Evolutionary conservation across 768 basidiomycete genomes (phyloP).

Genomic region (Phlegmacium glaucopus): DNA sequence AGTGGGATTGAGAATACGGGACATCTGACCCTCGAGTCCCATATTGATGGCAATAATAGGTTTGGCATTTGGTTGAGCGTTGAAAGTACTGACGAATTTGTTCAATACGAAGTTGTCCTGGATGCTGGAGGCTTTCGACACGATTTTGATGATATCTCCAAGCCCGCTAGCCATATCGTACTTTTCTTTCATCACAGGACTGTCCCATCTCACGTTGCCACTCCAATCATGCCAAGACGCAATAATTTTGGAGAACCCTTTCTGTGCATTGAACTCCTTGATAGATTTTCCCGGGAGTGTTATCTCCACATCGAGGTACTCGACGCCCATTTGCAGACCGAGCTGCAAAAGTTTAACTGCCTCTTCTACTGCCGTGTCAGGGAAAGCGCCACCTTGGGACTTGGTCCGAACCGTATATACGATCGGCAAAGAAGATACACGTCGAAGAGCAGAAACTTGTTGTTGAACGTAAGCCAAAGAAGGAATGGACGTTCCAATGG

Average conservation of each 20-base stretch:
- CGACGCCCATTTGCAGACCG: conserved; percentile 79
- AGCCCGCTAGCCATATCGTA: conserved; percentile 60
- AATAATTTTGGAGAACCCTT: conserved; percentile 76
- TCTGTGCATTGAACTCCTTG: conserved; percentile 52
- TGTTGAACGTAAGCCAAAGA: conserved; percentile 68
- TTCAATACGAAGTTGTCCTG: conserved; percentile 80
- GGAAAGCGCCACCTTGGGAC: conserved; percentile 90
- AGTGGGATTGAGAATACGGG: conserved; percentile 79
- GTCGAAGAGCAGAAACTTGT: conserved; percentile 78
- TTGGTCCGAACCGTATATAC: conserved; percentile 89
- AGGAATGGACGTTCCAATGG: conserved; percentile 56
- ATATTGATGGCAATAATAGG: conserved; percentile 96
- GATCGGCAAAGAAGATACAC: conserved; percentile 76
- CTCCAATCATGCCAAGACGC: conserved; percentile 97
- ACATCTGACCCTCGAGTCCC: conserved; percentile 85
- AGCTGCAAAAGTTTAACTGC: conserved; percentile 74
- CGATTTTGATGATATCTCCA: conserved; percentile 92
- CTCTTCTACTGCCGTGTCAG: conserved; percentile 68
- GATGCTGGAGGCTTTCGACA: conserved; percentile 74
- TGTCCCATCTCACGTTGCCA: conserved; percentile 80
- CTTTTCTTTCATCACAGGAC: conserved; percentile 60
- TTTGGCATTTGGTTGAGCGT: conserved; percentile 48
- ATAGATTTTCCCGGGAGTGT: conserved; percentile 65
- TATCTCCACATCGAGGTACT: conserved; percentile 92
- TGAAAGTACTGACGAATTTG: conserved; percentile 57